Percentiles rank a stretch among this genome's conserved stretches.
These are phyloP conservation scores for Phaeosphaeria sp. DNA, from an alignment of 2,329 filamentous ascomycete species.

Conservation along the genomic window DNA sequence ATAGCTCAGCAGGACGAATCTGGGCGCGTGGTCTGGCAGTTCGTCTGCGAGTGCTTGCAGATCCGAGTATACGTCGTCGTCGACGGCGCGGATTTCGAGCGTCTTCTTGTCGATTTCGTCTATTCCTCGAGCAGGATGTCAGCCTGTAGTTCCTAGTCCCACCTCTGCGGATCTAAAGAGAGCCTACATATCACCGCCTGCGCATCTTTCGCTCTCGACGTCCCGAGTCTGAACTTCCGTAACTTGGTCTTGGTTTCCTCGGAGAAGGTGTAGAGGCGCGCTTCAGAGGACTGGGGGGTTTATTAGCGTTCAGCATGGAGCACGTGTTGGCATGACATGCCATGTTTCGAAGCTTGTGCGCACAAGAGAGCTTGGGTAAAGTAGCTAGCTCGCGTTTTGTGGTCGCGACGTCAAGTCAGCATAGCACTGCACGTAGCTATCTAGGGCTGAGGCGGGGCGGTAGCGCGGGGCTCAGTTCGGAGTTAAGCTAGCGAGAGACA, in stretches of 20 bases:
- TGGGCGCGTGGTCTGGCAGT: constrained; percentile 87
- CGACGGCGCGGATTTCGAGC: constrained; percentile 85
- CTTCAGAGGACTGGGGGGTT: constrained; percentile 79
- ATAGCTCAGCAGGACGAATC: constrained; percentile 90
- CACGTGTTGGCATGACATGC: no score
- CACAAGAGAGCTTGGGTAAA: background rate
- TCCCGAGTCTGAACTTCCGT: constrained; percentile 91
- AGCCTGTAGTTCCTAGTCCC: constrained; percentile 29
- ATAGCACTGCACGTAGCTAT: background rate
- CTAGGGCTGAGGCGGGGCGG: background rate
- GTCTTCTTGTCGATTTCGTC: constrained; percentile 90
- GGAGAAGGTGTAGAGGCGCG: constrained; percentile 90
- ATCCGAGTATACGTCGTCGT: constrained; percentile 81
- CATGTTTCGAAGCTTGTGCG: constrained; percentile 13
- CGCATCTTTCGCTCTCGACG: constrained; percentile 82
- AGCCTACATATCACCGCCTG: constrained; percentile 94
- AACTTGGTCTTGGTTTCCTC: constrained; percentile 87
- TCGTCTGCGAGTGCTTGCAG: constrained; percentile 85
- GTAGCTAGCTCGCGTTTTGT: background rate
- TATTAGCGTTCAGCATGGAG: no score
- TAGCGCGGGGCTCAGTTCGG: background rate
- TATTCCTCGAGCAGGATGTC: constrained; percentile 54
- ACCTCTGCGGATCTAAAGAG: no score
- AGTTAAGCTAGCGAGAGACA: background rate
- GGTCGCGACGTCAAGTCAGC: background rate